Evolutionary conservation across 352 stramenopile genomes (phyloP).

Genomic region (Phytophthora cactorum): DNA sequence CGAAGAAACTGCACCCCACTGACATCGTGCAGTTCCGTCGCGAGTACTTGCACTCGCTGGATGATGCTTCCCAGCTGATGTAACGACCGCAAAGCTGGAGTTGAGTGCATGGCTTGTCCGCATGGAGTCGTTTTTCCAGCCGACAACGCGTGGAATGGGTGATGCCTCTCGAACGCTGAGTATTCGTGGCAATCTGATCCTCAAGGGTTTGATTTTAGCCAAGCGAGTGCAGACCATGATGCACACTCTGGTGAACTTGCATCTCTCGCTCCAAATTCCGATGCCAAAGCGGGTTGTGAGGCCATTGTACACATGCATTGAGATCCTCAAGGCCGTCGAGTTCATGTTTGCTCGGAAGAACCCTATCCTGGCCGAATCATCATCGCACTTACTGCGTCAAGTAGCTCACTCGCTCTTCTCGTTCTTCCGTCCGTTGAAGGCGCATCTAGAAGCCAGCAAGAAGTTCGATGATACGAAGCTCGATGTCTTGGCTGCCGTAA

Average conservation of each 20-base stretch:
- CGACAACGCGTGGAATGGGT: conserved; percentile 75
- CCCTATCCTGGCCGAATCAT: conserved; percentile 77
- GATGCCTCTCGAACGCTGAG: conserved; percentile 78
- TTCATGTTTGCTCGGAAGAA: conserved; percentile 93
- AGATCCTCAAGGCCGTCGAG: conserved; percentile 93
- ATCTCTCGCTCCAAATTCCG: conserved; percentile 87
- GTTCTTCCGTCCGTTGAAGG: conserved; percentile 86
- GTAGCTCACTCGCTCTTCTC: conserved; percentile 81
- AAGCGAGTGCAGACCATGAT: conserved; percentile 92
- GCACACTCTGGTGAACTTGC: conserved; percentile 88
- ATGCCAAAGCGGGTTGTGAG: conserved; percentile 88
- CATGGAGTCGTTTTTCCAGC: conserved; percentile 90
- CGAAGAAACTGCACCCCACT: conserved; percentile 81
- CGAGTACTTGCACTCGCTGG: conserved; percentile 80
- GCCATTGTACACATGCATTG: conserved; percentile 90
- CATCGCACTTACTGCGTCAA: conserved; percentile 77
- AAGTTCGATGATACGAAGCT: conserved; percentile 90
- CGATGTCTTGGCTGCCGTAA: conserved; percentile 83
- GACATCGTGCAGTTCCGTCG: conserved; percentile 82
- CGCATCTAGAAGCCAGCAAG: conserved; percentile 83
- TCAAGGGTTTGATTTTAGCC: conserved; percentile 91
- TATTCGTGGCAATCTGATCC: conserved; percentile 89
- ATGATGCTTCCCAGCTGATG: conserved; percentile 83
- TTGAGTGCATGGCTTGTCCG: conserved; percentile 85
- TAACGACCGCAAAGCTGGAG: conserved; percentile 83